A percentile compares a stretch with the other conserved stretches of the same genome.
phyloP scores from a whole-genome alignment of 2,329 filamentous ascomycete species.

The Calycina herbarum region DNA sequence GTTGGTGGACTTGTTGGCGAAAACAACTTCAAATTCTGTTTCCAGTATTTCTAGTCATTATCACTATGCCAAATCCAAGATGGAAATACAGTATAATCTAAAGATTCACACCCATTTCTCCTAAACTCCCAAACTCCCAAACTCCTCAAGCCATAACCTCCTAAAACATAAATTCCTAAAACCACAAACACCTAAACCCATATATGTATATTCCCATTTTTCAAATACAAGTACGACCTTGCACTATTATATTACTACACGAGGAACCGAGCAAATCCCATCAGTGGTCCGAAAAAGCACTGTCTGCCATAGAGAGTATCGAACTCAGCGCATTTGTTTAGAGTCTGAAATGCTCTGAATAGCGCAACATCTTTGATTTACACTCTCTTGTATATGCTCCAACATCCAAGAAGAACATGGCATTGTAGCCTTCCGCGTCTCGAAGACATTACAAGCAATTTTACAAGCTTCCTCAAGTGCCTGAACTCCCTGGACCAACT shows the following conservation, averaged over 20 bases:
- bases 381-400: background rate
- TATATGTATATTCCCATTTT: background rate
- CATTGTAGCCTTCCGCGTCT: background rate
- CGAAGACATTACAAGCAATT: background rate
- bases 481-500: background rate
- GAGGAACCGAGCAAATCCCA: background rate
- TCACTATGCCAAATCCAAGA: too few relatives aligned
- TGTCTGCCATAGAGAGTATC: constrained; percentile 1
- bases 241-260: background rate
- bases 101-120: too few relatives aligned
- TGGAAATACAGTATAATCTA: too few relatives aligned
- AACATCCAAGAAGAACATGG: background rate
- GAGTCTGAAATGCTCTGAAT: constrained; percentile 4
- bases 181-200: background rate
- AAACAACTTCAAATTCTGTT: too few relatives aligned
- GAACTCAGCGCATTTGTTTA: background rate
- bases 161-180: background rate
- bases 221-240: background rate
- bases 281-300: background rate
- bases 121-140: background rate
- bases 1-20: too few relatives aligned
- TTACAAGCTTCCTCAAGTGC: background rate
- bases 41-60: too few relatives aligned
- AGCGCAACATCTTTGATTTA: background rate
- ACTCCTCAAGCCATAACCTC: background rate